Conservation (phyloP, 495 filamentous ascomycete genomes). For the Xylaria scruposa region DNA sequence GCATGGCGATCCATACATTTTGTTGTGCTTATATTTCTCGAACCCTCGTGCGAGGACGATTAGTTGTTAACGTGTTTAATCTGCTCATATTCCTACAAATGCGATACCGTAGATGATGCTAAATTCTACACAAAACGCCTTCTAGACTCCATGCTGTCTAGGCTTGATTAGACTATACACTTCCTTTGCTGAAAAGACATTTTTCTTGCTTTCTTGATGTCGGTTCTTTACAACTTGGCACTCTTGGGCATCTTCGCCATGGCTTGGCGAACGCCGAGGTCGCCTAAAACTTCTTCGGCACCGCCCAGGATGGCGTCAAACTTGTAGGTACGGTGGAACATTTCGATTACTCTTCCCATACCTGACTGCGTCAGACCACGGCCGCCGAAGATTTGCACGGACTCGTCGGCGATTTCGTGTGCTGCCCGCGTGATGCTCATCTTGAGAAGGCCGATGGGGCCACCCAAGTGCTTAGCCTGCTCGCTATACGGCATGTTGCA, state of each 20-base stretch:
- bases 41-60: neutral
- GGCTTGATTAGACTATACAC: neutral
- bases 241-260: conserved; percentile 79
- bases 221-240: conserved; percentile 67
- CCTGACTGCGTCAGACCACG: conserved; percentile 80
- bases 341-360: conserved; percentile 82
- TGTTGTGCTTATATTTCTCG: neutral
- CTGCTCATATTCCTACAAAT: conserved; percentile 7
- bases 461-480: conserved; percentile 76
- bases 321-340: conserved; percentile 85
- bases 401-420: conserved; percentile 81
- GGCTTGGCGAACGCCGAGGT: conserved; percentile 83
- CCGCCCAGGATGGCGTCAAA: conserved; percentile 89
- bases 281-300: conserved; percentile 82
- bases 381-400: conserved; percentile 87
- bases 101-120: conserved; percentile 7
- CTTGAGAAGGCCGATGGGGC: conserved; percentile 85
- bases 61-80: neutral
- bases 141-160: neutral
- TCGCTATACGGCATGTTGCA: conserved; percentile 81
- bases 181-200: conserved; percentile 16
- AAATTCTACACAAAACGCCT: conserved; percentile 15
- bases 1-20: neutral
- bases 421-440: conserved; percentile 76
- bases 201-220: neutral